phyloP scores from a whole-genome alignment of 1,139 yeast genomes.

The Saccharomyces hybrid region DNA sequence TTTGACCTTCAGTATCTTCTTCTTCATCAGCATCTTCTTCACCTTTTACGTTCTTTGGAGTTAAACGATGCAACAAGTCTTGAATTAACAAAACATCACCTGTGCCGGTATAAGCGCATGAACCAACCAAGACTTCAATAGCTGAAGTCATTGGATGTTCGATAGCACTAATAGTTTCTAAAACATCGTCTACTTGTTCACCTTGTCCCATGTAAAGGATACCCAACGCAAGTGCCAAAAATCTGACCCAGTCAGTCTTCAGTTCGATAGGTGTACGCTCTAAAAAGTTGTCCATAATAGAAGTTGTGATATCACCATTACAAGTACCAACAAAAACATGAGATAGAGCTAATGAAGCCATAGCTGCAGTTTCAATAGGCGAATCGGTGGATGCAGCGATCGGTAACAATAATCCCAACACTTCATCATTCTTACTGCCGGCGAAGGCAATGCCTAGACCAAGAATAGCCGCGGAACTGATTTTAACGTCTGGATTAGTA shows the following conservation, averaged over 20 bases:
- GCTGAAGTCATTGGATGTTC: slow-evolving; percentile 91
- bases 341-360: slow-evolving; percentile 89
- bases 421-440: slow-evolving; percentile 84
- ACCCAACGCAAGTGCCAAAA: slow-evolving; percentile 88
- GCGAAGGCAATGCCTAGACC: slow-evolving; percentile 95
- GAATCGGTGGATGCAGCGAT: slow-evolving; percentile 71
- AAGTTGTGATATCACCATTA: slow-evolving; percentile 86
- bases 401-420: slow-evolving; percentile 72
- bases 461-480: slow-evolving; percentile 74
- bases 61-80: slow-evolving; percentile 79
- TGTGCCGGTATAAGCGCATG: slow-evolving; percentile 95
- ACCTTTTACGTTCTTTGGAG: slow-evolving; percentile 46
- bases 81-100: slow-evolving; percentile 96
- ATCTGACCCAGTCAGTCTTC: slow-evolving; percentile 78
- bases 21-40: slow-evolving; percentile 43
- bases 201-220: slow-evolving; percentile 88
- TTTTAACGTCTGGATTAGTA: slow-evolving; percentile 42
- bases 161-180: slow-evolving; percentile 90
- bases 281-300: slow-evolving; percentile 80
- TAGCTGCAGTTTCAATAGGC: slow-evolving; percentile 69
- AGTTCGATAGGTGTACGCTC: slow-evolving; percentile 77
- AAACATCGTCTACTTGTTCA: slow-evolving; percentile 89
- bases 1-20: slow-evolving; percentile 38
- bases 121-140: slow-evolving; percentile 80
- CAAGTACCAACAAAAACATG: slow-evolving; percentile 94